Evolutionary conservation across 2,329 filamentous ascomycete genomes (phyloP), one percentile per base, ranked within the genome.

Genomic region (Aspergillus awamori): DNA sequence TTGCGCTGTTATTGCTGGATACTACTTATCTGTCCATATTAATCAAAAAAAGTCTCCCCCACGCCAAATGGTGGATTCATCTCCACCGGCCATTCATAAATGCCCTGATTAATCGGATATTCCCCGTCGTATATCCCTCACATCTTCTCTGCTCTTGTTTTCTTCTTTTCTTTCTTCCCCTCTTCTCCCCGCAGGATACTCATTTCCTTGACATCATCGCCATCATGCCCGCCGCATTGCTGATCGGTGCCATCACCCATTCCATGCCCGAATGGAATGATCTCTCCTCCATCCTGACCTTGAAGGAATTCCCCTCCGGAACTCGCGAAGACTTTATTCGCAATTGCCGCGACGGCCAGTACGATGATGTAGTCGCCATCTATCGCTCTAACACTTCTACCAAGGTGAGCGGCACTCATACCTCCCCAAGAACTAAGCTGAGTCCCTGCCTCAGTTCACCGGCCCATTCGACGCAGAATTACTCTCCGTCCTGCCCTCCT

Each of bases 321-420:
- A 81, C 79, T 13, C 77, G 84, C 30, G 78, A 82, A 47, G 82
- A 86, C 28, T 87, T 87, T 70, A 73, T 87, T 28, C 76, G 79
- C 53, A 83, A 83, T 58, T 83, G 83, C 72, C 81, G 81, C 63
- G 75, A 77, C n/a, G 84, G 84, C 41, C 74, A 82, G 48, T 87
- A 83, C 63, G 79, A 86, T 57, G 81, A 82, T 65, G 81, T 87
- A 1, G 78, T 83, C 30, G 85, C 77, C 1, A 80, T 87, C 53
- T 87, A 86, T 71, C 82, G 85, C 58, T 86, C 84, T 52, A 87
- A 87, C 69, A 76, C 79, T 39, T 86, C 83, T 7, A 84, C 81
- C 28, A 79, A 81, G 65, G 77, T 79, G 63, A 36, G 60, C 24
- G 11, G 8, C 5, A 20, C 17, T 6, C 7, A 26, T 55, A 10